Evolutionary conservation across 78 protist species (phyloP), one percentile per base, ranked within the genome.

Genomic region (Creolimax fragrantissima): DNA sequence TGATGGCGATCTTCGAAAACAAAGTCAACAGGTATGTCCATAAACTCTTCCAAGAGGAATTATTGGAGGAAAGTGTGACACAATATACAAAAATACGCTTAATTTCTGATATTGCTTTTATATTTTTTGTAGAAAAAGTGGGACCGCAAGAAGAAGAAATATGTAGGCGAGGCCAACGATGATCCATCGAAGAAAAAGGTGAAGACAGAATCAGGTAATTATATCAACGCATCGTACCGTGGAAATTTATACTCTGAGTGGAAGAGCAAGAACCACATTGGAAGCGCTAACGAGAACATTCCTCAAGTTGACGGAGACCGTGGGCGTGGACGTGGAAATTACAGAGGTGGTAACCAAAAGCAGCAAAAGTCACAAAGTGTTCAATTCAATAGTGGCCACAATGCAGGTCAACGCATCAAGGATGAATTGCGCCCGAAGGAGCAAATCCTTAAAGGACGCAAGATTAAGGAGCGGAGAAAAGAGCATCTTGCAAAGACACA

Each of bases 121-220:
- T n/a, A 32, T 24, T 32, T 58, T 58, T 35, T 85, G 4, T 45
- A 86, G 90, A 36, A 37, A 24, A 86, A 86, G 41, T 86, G 96
- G 97, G 97, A 95, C 39, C 95, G 92, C 35, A 92, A 88, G 66
- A 93, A 93, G 58, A 94, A 94, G 83, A 95, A 95, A 83, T 95
- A 90, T 36, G 95, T 95, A 3, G 39, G 81, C 5, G 93, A 84
- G 35, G 44, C 3, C 43, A 44, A 3, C 58, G 7, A 88, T 81
- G 85, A 43, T 86, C 74, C 74, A 58, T 89, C 92, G 42, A 45
- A 44, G 37, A 93, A 93, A 86, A 90, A 83, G 44, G 93, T 95
- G n/a, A 84, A 92, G 44, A 95, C 94, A 6, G 97, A 95, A 94
- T 81, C 94, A 43, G 97, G 97, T 84, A 43, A 39, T 35, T 32